These are phyloP conservation scores for Rhipidocladum racemiflorum DNA, from an alignment of 176 grass and related monocot species.

Conservation along the genomic window DNA sequence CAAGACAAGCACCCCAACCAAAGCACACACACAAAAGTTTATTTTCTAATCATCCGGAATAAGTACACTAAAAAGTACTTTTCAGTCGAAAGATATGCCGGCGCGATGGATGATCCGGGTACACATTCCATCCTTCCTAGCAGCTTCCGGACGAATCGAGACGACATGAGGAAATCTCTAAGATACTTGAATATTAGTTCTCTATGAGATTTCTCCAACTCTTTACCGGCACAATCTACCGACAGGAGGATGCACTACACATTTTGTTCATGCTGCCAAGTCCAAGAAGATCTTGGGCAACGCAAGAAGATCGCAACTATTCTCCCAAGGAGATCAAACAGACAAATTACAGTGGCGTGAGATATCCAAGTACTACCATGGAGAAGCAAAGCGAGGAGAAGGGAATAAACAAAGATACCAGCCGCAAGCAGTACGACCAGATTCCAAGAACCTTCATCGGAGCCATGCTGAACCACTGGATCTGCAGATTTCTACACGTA, in stretches of 20 bases:
- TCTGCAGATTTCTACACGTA: conserved; percentile 45
- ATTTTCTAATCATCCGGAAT: conserved; percentile 26
- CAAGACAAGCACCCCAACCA: conserved; percentile 28
- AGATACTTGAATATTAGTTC: conserved; percentile 40
- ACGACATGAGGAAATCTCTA: conserved; percentile 38
- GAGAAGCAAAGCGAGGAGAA: conserved; percentile 18
- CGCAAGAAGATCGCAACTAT: conserved; percentile 28
- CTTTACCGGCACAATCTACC: conserved; percentile 42
- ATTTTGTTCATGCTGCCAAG: conserved; percentile 1
- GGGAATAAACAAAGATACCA: conserved; percentile 34
- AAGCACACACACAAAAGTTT: conserved; percentile 14
- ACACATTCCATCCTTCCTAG: conserved; percentile 49
- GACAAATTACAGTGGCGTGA: conserved; percentile 41
- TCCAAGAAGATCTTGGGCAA: conserved; percentile 37
- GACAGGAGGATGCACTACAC: conserved; percentile 36
- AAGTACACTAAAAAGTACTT: conserved; percentile 45
- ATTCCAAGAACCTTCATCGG: conserved; percentile 38
- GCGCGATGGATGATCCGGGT: conserved; percentile 29
- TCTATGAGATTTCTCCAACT: conserved; percentile 25
- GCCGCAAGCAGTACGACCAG: conserved; percentile 26
- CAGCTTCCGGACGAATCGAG: conserved; percentile 33
- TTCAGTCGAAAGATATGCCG: conserved; percentile 50
- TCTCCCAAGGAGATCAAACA: conserved; percentile 27
- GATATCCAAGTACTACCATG: conserved; percentile 30
- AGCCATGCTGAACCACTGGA: conserved; percentile 40